A percentile compares a stretch with the other conserved stretches of the same genome.
phyloP scores from a whole-genome alignment of 768 basidiomycete species.

The Nevesoporus exiguus region DNA sequence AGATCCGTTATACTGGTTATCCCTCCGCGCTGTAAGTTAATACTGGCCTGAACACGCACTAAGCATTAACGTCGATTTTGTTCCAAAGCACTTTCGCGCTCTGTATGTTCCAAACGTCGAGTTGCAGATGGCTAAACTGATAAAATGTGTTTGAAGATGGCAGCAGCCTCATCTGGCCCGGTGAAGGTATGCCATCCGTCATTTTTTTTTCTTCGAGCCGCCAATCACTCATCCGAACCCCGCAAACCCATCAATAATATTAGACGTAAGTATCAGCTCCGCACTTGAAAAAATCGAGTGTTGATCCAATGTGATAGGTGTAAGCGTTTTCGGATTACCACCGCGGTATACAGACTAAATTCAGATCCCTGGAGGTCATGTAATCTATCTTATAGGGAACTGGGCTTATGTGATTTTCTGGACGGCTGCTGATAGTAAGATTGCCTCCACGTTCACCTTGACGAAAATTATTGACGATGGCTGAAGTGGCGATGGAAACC shows the following conservation, averaged over 20 bases:
- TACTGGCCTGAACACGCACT: neutral
- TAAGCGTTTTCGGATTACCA: neutral
- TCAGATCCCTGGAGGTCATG: neutral
- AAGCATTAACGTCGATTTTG: neutral
- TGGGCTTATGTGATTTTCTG: neutral
- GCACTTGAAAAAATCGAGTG: neutral
- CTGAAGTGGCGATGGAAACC: neutral
- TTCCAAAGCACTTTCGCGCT: neutral
- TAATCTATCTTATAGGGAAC: neutral
- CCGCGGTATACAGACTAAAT: neutral
- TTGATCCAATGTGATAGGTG: neutral
- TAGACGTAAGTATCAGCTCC: neutral
- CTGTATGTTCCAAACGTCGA: neutral
- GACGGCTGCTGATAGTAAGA: neutral
- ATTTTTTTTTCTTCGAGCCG: too few relatives aligned
- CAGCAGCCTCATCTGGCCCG: neutral
- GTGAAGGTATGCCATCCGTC: neutral
- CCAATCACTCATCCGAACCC: too few relatives aligned
- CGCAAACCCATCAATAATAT: neutral
- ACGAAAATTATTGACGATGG: neutral
- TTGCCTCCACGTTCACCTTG: neutral
- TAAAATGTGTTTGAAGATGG: neutral
- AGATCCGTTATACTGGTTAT: slow-evolving; percentile 1
- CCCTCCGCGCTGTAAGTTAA: neutral
- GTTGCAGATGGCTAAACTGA: neutral